Base-by-base conservation (phyloP, 2,329 filamentous ascomycete species). In the Beauveria australis region DNA sequence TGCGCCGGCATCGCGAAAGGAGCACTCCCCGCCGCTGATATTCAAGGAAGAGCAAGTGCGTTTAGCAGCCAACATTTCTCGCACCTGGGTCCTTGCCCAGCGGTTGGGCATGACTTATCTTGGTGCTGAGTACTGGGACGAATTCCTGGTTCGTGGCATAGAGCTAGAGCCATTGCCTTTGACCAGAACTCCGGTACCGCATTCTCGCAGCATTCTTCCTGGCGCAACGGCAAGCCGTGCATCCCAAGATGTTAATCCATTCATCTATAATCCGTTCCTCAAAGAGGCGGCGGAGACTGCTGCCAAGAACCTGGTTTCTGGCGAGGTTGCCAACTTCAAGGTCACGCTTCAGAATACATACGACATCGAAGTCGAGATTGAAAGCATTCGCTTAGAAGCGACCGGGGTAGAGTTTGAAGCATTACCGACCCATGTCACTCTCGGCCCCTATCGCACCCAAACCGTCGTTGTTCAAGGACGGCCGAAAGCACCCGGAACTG, bases 261-360 rank as follows among this genome's bases (percentile, higher is more conserved):
- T 99, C 67, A 89, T 99, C 61, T 96, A 97, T 71, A 97, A 97
- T 68, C 91, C 94, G 0, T 97, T 97, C 68, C 75, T 92, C 22
- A 91, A 92, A 72, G 81, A 81, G 58, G 74, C 80, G 0, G 81
- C 84, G 47, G 80, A 87, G 56, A 80, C 81, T 26, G 78, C 80
- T 1, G 77, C 82, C 14, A 86, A 92, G 62, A 82, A 91, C 1
- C 78, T 97, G 33, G 89, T 97, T 22, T 86, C 90, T 5, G 87
- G 86, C 18, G 92, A 97, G 72, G 75, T 83, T 61, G 87, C 89
- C 2, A 85, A 82, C 4, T 96, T 97, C 73, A 83, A 84, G 66
- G 81, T 97, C 33, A 92, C 89, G 1, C 78, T 99, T 19, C 94
- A 97, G 70, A 99, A 99, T 67, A 91, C 92, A 0, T 97, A 92